phyloP scores from a whole-genome alignment of 1,284 basidiomycete species.

The Sanghuangporus weigelae region DNA sequence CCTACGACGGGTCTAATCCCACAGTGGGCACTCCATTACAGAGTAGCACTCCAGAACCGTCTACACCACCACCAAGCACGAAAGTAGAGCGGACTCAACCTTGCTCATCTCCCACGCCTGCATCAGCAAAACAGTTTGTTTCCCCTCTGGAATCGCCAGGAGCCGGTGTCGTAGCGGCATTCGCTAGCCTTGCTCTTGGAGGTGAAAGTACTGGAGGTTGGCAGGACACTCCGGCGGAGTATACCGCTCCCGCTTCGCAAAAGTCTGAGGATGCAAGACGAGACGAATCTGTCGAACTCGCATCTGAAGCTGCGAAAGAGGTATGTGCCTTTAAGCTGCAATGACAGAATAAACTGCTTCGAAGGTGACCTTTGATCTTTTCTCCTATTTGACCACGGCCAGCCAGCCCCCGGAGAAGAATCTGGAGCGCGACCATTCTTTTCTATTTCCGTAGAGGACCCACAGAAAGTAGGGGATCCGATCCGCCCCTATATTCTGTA shows the following conservation, averaged over 20 bases:
- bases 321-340: constrained; percentile 13
- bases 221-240: constrained; percentile 31
- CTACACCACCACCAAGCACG: not conserved
- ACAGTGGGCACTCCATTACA: not conserved
- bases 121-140: constrained; percentile 32
- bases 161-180: constrained; percentile 37
- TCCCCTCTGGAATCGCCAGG: constrained; percentile 49
- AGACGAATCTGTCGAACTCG: not conserved
- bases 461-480: constrained; percentile 89
- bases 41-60: not conserved
- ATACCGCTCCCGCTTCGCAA: not conserved
- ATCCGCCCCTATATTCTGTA: constrained; percentile 92
- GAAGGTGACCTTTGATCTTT: constrained; percentile 29
- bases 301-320: not conserved
- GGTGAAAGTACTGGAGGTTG: constrained; percentile 55
- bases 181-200: constrained; percentile 57
- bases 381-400: constrained; percentile 25
- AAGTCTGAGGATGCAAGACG: not conserved
- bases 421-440: constrained; percentile 50
- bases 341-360: constrained; percentile 22
- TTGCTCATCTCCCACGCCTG: constrained; percentile 16
- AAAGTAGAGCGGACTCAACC: not conserved
- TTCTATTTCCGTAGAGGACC: constrained; percentile 84
- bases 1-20: not conserved
- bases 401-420: constrained; percentile 22